A percentile compares a stretch with the other conserved stretches of the same genome.
Evolutionary conservation across 371 early-diverging fungal species (phyloP).

Genomic region (Mucor racemosus): DNA sequence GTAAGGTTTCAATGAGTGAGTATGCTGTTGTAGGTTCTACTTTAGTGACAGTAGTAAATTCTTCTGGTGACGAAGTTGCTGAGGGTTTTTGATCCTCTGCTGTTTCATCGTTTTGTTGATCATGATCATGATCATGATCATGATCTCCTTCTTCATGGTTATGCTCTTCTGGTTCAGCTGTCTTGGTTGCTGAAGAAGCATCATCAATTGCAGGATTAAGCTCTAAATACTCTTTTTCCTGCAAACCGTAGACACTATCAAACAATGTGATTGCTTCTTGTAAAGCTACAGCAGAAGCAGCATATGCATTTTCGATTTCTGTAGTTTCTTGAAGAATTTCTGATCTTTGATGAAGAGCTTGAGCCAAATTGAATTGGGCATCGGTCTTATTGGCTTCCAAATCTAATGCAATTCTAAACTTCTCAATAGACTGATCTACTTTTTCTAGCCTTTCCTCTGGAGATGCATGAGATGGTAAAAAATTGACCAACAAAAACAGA

Average conservation of each 20-base stretch:
- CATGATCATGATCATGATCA: conserved; percentile 9
- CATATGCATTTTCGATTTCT: conserved; percentile 55
- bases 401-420: conserved; percentile 56
- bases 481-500: conserved; percentile 66
- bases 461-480: conserved; percentile 50
- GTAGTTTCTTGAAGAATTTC: conserved; percentile 66
- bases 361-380: conserved; percentile 72
- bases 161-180: neutral
- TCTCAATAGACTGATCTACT: conserved; percentile 59
- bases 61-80: neutral
- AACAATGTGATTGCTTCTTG: conserved; percentile 61
- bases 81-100: neutral
- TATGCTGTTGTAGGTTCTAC: conserved; percentile 48
- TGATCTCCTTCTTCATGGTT: conserved; percentile 8
- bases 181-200: neutral
- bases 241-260: conserved; percentile 53
- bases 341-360: conserved; percentile 67
- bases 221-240: conserved; percentile 47
- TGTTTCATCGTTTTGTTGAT: neutral
- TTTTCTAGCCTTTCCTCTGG: conserved; percentile 54
- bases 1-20: conserved; percentile 48
- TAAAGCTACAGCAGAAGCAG: conserved; percentile 53
- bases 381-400: conserved; percentile 64
- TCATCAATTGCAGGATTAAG: neutral
- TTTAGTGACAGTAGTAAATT: conserved; percentile 46